Evolutionary conservation across 768 basidiomycete genomes (phyloP), one percentile per base, ranked within the genome.

Genomic region (Pilatotrama ljubarskyi): DNA sequence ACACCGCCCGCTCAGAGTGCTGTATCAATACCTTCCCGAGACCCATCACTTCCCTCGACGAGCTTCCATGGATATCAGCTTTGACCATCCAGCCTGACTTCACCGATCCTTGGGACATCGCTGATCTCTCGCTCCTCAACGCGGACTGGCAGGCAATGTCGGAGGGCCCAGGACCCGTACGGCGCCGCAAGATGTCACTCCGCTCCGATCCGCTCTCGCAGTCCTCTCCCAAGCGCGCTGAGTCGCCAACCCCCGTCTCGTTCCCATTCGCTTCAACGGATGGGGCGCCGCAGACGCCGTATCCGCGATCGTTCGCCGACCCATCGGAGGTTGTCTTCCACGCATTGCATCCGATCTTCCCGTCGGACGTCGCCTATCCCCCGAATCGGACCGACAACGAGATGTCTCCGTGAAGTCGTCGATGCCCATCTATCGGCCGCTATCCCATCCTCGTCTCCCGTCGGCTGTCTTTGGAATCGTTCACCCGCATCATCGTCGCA

Each of bases 11-110:
- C 25, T 46, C 73, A 25, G 81, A 82, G 62, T 78, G 74, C 41
- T 73, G 72, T 26, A 55, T 77, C 58, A 75, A 78, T 41, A 64
- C 76, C 38, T 66, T 68, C 61, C 68, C 64, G 4, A 55, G 61
- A 26, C 70, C 74, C 1, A 58, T 69, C 37, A 64, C 76, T 46
- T 64, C 75, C 42, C 87, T 89, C 68, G 87, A 89, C 74, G 75
- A 78, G 25, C 79, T 90, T 10, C 85, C 87, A 4, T 90, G 87
- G 87, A 84, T 87, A 52, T 77, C 85, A 24, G 77, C 82, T 8
- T 74, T 88, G 50, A 83, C 88, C 51, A 59, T 73, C 51, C 61
- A 80, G 6, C 75, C 80, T 14, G 76, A 80, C 52, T 64, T 66
- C 58, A 55, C 75, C 65, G 75, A 77, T 66, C 73, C 73, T 17